Percentiles rank a stretch among this genome's conserved stretches.
These are phyloP conservation scores for Gentiana straminea DNA, from an alignment of 257 asterid species.

Conservation along the genomic window DNA sequence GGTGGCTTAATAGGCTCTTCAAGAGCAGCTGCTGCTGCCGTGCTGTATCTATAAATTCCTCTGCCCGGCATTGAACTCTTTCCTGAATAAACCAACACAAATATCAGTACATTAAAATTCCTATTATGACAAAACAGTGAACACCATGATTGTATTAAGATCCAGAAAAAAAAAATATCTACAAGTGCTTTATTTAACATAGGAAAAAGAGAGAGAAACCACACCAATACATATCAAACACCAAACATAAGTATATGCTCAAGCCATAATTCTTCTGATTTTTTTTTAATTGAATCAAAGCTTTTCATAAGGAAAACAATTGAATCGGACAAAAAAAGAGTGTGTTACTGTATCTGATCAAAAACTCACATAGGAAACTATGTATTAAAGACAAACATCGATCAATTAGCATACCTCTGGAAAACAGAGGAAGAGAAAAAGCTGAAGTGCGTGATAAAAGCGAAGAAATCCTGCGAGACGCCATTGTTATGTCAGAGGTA, in stretches of 20 bases:
- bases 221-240: too few species aligned
- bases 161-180: too few species aligned
- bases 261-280: background rate
- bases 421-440: constrained; percentile 12
- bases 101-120: too few species aligned
- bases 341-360: background rate
- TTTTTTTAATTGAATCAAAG: background rate
- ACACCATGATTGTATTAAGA: too few species aligned
- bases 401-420: constrained; percentile 11
- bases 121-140: too few species aligned
- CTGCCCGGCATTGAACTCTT: constrained; percentile 26
- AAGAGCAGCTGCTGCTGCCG: constrained; percentile 28
- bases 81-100: constrained; percentile 19
- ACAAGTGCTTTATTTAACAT: too few species aligned
- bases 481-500: constrained; percentile 25
- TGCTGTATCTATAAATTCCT: constrained; percentile 30
- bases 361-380: background rate
- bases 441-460: constrained; percentile 39
- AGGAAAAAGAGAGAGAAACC: too few species aligned
- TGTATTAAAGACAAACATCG: background rate
- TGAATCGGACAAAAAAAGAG: background rate
- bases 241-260: too few species aligned
- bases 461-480: constrained; percentile 57
- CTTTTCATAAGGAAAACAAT: background rate
- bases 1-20: constrained; percentile 50